phyloP scores from a whole-genome alignment of 2,329 filamentous ascomycete species.

The Pseudomassariella vexata region DNA sequence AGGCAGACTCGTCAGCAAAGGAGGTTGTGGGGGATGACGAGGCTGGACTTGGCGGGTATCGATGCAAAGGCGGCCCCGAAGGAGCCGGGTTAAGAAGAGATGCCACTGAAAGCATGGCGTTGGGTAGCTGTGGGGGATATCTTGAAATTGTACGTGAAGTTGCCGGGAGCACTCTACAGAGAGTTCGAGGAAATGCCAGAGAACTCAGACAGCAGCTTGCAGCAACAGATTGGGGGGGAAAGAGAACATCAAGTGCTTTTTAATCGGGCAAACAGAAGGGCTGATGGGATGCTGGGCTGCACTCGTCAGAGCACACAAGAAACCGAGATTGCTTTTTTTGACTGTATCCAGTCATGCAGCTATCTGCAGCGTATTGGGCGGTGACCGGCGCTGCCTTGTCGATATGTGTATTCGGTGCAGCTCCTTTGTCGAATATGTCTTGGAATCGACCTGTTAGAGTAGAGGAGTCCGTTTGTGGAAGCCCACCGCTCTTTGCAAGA shows the following conservation, averaged over 20 bases:
- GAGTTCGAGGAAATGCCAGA: constrained; percentile 16
- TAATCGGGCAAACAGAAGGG: constrained; percentile 32
- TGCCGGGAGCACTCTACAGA: constrained; percentile 14
- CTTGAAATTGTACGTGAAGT: constrained; percentile 30
- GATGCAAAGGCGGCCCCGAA: constrained; percentile 33
- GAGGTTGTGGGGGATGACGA: constrained; percentile 28
- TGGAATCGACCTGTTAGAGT: constrained; percentile 40
- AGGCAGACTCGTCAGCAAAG: constrained; percentile 24
- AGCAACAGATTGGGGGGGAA: constrained; percentile 16
- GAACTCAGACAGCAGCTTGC: constrained; percentile 29
- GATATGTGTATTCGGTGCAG: constrained; percentile 35
- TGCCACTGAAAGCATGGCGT: constrained; percentile 57
- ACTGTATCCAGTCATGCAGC: constrained; percentile 32
- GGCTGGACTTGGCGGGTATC: constrained; percentile 35
- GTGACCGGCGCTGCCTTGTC: constrained; percentile 26
- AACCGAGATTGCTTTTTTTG: constrained; percentile 29
- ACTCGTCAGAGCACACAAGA: constrained; percentile 31
- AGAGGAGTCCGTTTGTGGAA: constrained; percentile 39
- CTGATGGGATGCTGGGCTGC: constrained; percentile 18
- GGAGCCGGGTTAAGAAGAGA: constrained; percentile 61
- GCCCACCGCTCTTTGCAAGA: constrained; percentile 42
- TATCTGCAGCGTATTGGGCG: constrained; percentile 29
- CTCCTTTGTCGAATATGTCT: constrained; percentile 43
- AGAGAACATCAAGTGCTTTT: constrained; percentile 26
- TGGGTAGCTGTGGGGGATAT: constrained; percentile 26